These are phyloP conservation scores for Pelargonium citronellum DNA, from an alignment of 441 rosid species.

Conservation along the genomic window DNA sequence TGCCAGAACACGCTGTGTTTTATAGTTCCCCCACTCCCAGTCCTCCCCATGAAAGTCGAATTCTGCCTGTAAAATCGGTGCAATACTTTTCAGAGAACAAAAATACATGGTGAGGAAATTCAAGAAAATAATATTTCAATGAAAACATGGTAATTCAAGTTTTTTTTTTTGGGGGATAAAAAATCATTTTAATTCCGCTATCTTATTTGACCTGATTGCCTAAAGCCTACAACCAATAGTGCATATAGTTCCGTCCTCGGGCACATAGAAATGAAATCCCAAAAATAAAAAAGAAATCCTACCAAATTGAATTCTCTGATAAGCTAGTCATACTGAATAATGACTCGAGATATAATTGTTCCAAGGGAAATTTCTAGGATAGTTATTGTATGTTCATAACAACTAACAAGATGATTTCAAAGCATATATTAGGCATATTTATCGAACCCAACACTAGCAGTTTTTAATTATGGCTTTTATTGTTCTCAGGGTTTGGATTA, in stretches of 20 bases:
- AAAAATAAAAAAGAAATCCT: neutral
- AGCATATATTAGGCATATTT: no score
- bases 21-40: conserved; percentile 98
- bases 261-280: no score
- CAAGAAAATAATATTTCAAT: conserved; percentile 4
- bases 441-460: no score
- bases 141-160: neutral
- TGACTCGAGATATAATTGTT: neutral
- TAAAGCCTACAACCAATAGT: neutral
- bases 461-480: no score
- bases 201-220: neutral
- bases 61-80: conserved; percentile 63
- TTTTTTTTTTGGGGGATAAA: neutral
- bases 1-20: conserved; percentile 83
- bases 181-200: neutral
- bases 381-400: neutral
- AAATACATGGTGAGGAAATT: neutral
- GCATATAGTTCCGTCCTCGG: no score
- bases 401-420: no score
- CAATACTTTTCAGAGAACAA: conserved; percentile 6
- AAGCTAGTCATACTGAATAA: neutral
- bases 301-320: neutral
- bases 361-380: neutral
- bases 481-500: neutral
- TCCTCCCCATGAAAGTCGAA: conserved; percentile 98